Evolutionary conservation across 495 filamentous ascomycete genomes (phyloP), one percentile per base, ranked within the genome.

Genomic region (Thermochaetoides thermophila): DNA sequence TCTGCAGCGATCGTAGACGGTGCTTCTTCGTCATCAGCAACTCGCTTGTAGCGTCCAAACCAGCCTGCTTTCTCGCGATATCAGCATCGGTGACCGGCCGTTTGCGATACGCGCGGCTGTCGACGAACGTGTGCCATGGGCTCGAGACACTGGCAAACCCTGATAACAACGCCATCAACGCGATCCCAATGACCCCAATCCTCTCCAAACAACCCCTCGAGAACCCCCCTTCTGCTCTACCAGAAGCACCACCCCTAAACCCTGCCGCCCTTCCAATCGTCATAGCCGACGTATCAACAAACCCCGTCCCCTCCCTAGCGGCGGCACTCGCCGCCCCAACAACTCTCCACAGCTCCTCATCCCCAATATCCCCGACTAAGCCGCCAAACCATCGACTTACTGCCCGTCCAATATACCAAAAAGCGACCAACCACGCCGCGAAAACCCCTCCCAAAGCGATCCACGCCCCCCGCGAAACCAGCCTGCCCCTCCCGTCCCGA

Each of bases 81-180:
- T 84, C 77, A 7, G 68, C 55, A 32, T 86, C 81, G 0, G 71
- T 78, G 8, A 83, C 66, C 10, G 63, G 68, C 30, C 68, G 60
- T 21, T 46, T 43, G 20, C 41, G 35, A 34, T 46, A 43, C 9
- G 49, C 40, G 31, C 61, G 49, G 31, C 69, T 69, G 15, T 67
- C 68, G 10, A 70, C 69, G 52, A 87, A 84, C 18, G 68, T 80
- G 48, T 85, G 77, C 82, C 82, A 86, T 17, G 81, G 71, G 7
- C 75, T 74, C 28, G 74, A 80, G 23, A 89, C 75, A 15, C 78
- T 78, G 15, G 81, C 82, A 46, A 87, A 89, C 8, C 82, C 82
- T 13, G 81, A 78, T 20, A 89, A 59, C 14, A 81, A 59, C 7
- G 81, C 81, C 82, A 89, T 86, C 20, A 84, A 57, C 32, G 73